Base-by-base conservation (phyloP, 2,329 filamentous ascomycete species). In the Eurotiales sp. region DNA sequence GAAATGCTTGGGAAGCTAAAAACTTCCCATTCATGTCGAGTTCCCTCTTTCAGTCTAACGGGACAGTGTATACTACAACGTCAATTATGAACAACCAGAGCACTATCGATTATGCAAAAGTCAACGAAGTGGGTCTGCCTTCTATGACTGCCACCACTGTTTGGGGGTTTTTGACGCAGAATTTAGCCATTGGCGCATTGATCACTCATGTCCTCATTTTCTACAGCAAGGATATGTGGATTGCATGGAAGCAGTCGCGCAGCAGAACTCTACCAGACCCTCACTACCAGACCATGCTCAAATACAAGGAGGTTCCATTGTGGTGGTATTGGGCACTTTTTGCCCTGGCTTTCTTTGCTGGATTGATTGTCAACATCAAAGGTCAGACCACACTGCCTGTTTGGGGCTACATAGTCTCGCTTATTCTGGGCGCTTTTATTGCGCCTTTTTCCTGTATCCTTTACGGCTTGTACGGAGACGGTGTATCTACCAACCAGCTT, bases 241-340 rank as follows among this genome's bases (percentile, higher is more conserved):
- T 50, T 11, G 55, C 61, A 4, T 63, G 55, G 51, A 59, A 61
- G 25, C 54, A 58, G 22, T 59, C 61, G 7, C 54, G 57, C 4
- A 47, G 30, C n/a, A 50, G 54, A 1, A 52, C 49, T 1, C 56
- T 59, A 8, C 55, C 54, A 5, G 61, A 64, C 22, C 59, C 49
- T 2, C 61, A 64, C 15, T 58, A 62, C 32, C 55, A 60, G 32
- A 51, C 44, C 14, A 64, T 64, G 61, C 47, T 58, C 21, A 59
- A 55, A 25, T 64, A 64, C 49, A 63, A 61, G 27, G 61, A 64
- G 43, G 55, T 58, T 1, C 61, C 61, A 1, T 65, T 72, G 70
- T 77, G 72, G 73, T 78, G 76, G 76, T 78, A 76, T 41, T 52
- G 70, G 0, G 19, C 48, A 0, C 61, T 77, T 2, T 70, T 78